Percentiles rank a stretch among this genome's conserved stretches.
Conservation (phyloP, 208 protist genomes). For the Leishmania amazonensis region DNA sequence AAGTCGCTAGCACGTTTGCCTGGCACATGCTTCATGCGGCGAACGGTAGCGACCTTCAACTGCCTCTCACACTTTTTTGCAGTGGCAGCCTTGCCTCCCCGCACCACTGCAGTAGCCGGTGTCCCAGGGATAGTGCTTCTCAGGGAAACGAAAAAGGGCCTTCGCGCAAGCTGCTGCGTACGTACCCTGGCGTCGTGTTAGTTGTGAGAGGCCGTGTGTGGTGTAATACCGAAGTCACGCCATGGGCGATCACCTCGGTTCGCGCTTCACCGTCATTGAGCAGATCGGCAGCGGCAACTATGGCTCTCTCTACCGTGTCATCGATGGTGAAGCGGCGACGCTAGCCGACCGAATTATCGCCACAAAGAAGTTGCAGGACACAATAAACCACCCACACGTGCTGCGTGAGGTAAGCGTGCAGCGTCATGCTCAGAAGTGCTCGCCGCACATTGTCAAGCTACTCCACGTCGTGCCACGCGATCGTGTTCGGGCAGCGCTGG, state of each 20-base stretch:
- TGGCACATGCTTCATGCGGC: neutral
- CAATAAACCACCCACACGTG: conserved; percentile 35
- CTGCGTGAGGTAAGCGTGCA: conserved; percentile 41
- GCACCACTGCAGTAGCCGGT: neutral
- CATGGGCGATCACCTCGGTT: conserved; percentile 20
- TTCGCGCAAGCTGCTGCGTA: neutral
- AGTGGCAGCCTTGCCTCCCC: neutral
- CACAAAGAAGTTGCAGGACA: conserved; percentile 38
- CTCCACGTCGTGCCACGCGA: conserved; percentile 35
- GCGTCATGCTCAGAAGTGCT: conserved; percentile 24
- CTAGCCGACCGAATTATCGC: conserved; percentile 27
- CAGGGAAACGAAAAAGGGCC: neutral
- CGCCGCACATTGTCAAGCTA: conserved; percentile 33
- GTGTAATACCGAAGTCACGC: neutral
- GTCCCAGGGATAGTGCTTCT: neutral
- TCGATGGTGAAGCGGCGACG: conserved; percentile 29
- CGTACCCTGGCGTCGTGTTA: neutral
- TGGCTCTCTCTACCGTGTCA: conserved; percentile 38
- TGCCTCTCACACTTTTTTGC: neutral
- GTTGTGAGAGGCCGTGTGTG: neutral
- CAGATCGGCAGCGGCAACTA: conserved; percentile 43
- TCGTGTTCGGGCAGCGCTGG: conserved; percentile 27
- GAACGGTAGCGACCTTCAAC: neutral
- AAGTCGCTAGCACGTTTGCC: neutral
- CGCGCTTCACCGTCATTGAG: conserved; percentile 36